Conservation (phyloP, 2,329 filamentous ascomycete species). For the Fusarium compactum region DNA sequence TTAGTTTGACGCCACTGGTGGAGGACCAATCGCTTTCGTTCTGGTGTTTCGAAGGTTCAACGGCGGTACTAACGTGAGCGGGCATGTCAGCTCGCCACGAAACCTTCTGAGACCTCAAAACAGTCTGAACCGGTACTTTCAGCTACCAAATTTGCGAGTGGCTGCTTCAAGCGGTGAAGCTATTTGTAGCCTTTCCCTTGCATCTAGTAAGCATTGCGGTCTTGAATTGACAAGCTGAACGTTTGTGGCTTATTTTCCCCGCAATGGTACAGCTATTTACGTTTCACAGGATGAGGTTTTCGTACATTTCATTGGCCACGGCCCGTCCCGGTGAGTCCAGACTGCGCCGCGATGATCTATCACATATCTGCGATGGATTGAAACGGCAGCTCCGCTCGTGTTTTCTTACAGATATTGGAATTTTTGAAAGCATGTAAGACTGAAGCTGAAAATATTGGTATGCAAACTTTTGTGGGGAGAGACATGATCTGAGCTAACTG, state of each 20-base stretch:
- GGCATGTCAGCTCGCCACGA: too few species aligned
- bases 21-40: too few species aligned
- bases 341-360: background rate
- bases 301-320: background rate
- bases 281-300: background rate
- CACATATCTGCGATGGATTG: background rate
- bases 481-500: too few species aligned
- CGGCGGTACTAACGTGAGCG: too few species aligned
- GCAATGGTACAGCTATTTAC: background rate
- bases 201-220: background rate
- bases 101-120: too few species aligned
- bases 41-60: too few species aligned
- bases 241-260: background rate
- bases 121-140: too few species aligned
- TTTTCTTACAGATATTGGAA: background rate
- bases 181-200: background rate
- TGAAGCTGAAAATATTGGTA: background rate
- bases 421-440: background rate
- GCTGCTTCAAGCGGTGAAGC: background rate
- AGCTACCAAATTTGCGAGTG: background rate
- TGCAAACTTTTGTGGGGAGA: fast-evolving
- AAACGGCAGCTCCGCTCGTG: background rate
- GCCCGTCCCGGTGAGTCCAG: conserved; percentile 1
- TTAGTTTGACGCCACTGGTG: too few species aligned
- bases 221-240: background rate